Percentiles rank a stretch among this genome's conserved stretches.
Conservation (phyloP, 2,329 filamentous ascomycete genomes). For the Aspergillus sp. region DNA sequence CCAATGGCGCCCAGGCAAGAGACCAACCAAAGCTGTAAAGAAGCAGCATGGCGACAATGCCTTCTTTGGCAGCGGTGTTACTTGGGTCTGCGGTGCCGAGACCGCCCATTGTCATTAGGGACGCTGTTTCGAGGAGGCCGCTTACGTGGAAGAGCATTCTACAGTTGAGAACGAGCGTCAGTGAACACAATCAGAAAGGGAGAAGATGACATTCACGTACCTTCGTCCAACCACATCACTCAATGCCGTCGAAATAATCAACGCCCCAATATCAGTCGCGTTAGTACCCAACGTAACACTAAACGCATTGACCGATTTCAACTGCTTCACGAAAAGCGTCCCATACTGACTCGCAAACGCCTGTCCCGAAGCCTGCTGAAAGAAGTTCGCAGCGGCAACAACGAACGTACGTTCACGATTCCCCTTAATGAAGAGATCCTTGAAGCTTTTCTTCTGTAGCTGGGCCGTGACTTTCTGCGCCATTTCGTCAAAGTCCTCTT, state of each 20-base stretch:
- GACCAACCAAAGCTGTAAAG: constrained; percentile 5
- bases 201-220: neutral
- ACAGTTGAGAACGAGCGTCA: neutral
- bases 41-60: neutral
- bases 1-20: neutral
- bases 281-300: neutral
- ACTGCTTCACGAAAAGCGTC: constrained; percentile 3
- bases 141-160: constrained; percentile 4
- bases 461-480: neutral
- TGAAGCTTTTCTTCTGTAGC: neutral
- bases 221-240: neutral
- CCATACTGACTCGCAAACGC: constrained; percentile 5
- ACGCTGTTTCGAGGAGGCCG: neutral
- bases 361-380: constrained; percentile 1
- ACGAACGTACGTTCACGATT: constrained; percentile 3
- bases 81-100: neutral
- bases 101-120: neutral
- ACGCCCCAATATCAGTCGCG: neutral
- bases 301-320: constrained; percentile 7
- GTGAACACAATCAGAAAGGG: neutral
- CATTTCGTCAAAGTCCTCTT: neutral
- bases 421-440: neutral
- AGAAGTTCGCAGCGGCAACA: neutral
- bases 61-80: neutral
- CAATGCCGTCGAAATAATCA: neutral